Evolutionary conservation across 805 yeast genomes (phyloP).

Genomic region (Torulaspora microellipsoides): DNA sequence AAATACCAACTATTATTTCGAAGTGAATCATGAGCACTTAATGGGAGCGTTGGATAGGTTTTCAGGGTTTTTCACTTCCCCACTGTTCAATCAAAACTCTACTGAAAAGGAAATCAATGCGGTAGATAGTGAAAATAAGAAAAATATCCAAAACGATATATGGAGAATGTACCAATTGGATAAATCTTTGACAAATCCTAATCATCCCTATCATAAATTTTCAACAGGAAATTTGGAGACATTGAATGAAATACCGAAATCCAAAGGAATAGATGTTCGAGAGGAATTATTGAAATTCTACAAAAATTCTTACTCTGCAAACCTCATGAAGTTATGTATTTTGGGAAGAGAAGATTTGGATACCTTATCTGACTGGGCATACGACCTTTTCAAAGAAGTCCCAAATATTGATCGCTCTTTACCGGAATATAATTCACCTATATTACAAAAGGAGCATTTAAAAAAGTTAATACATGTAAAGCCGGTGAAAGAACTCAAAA

Average conservation of each 20-base stretch:
- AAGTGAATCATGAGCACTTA: conserved; percentile 67
- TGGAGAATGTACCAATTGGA: conserved; percentile 90
- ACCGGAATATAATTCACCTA: conserved; percentile 37
- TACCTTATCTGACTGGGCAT: conserved; percentile 66
- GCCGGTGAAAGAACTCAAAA: conserved; percentile 78
- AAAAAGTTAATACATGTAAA: conserved; percentile 57
- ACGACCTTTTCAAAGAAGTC: conserved; percentile 58
- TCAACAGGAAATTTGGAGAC: conserved; percentile 86
- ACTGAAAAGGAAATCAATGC: conserved; percentile 92
- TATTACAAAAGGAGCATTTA: conserved; percentile 48
- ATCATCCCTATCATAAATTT: conserved; percentile 82
- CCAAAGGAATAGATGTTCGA: conserved; percentile 66
- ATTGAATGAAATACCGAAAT: conserved; percentile 59
- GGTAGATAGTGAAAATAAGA: conserved; percentile 93
- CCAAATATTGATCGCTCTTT: conserved; percentile 41
- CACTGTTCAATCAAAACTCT: conserved; percentile 67
- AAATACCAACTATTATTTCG: conserved; percentile 89
- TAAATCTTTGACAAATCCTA: conserved; percentile 62
- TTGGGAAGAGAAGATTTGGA: conserved; percentile 78
- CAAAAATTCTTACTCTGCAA: conserved; percentile 68
- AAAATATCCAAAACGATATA: conserved; percentile 80
- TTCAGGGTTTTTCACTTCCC: conserved; percentile 85
- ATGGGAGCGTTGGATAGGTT: conserved; percentile 90
- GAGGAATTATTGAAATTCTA: conserved; percentile 77
- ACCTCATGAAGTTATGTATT: conserved; percentile 81